Evolutionary conservation across 805 yeast genomes (phyloP), one percentile per base, ranked within the genome.

Genomic region (Blastobotrys parvus): DNA sequence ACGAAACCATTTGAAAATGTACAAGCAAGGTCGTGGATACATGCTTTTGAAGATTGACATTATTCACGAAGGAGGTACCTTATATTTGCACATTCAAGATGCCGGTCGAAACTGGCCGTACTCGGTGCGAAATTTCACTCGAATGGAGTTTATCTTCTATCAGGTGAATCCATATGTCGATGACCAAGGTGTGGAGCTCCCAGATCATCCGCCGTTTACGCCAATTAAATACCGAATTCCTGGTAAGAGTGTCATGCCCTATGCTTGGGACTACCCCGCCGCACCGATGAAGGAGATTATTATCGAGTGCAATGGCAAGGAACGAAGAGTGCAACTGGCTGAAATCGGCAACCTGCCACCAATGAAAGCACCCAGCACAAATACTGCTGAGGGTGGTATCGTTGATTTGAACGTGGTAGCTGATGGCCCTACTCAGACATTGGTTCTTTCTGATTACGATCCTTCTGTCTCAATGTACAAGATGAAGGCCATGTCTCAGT

Each of bases 251-350:
- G 94, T 87, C 2, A 92, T 92, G 97, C 96, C 97, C 0, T 92
- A 92, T 60, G 86, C 98, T 0, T 92, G 96, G 89, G 98, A 92
- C 60, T 92, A 75, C 63, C 98, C 98, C 1, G 87, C 94, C 41
- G 97, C 95, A 0, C 66, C 75, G 7, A 74, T 81, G 37, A 89
- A 88, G 59, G 96, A 89, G 56, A 63, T 92, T 25, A 71, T 87
- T 3, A 61, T 92, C 27, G 69, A 88, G 45, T 71, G 82, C 8
- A 81, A 80, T 39, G 83, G 84, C 1, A 70, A 80, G 22, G 89
- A 83, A 56, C 71, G 97, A 45, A 76, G 78, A 38, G 72, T 94
- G 17, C 94, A 87, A 55, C 63, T 92, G 41, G 92, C 95, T 0
- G 97, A 92, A 60, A 90, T 92, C 53, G 99, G 99, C 19, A 82